Evolutionary conservation across 2,329 filamentous ascomycete genomes (phyloP).

Genomic region (Pezicula rhizophila): DNA sequence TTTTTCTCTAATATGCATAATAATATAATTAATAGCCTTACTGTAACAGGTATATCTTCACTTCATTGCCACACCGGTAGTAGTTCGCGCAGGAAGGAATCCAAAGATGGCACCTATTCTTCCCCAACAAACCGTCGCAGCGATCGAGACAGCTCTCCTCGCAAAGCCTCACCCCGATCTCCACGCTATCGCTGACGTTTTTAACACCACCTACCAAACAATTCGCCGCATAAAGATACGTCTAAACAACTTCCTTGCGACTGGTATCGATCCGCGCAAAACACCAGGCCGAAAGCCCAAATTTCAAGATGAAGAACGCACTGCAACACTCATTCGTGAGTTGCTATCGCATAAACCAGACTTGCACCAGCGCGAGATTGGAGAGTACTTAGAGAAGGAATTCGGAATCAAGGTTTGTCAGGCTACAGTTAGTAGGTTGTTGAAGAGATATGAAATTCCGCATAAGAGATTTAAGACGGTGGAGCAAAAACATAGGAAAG

Average conservation of each 20-base stretch:
- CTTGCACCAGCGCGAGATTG: constrained; percentile 8
- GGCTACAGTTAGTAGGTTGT: constrained; percentile 8
- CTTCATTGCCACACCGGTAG: neutral
- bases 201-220: constrained; percentile 10
- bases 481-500: constrained; percentile 1
- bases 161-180: constrained; percentile 5
- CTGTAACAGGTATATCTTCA: no score
- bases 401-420: constrained; percentile 3
- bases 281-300: constrained; percentile 8
- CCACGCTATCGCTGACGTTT: constrained; percentile 9
- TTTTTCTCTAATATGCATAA: no score
- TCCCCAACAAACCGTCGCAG: constrained; percentile 4
- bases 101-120: constrained; percentile 3
- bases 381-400: neutral
- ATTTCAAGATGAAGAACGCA: constrained; percentile 4
- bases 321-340: constrained; percentile 1
- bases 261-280: constrained; percentile 13
- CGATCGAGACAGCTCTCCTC: constrained; percentile 10
- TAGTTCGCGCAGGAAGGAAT: neutral
- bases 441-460: constrained; percentile 11
- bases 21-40: no score
- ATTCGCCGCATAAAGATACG: constrained; percentile 9
- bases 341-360: constrained; percentile 8
- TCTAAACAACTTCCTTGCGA: constrained; percentile 5
- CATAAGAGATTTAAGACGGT: constrained; percentile 11